A percentile compares a stretch with the other conserved stretches of the same genome.
Evolutionary conservation across 805 yeast species (phyloP).

Genomic region (Spathaspora gorwiae): DNA sequence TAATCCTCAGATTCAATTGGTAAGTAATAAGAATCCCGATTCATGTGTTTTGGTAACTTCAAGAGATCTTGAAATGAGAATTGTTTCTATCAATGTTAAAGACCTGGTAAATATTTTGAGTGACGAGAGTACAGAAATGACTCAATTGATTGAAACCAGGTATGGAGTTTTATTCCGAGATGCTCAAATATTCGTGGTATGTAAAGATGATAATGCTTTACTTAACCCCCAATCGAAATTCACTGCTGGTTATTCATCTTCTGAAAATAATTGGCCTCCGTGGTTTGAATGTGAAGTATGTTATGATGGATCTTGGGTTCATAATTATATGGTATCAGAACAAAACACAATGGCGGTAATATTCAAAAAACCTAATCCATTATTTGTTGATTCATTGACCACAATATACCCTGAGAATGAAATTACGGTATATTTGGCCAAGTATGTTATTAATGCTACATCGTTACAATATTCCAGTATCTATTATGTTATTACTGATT

Average conservation of each 20-base stretch:
- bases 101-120: slow-evolving; percentile 34
- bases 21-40: slow-evolving; percentile 41
- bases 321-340: slow-evolving; percentile 30
- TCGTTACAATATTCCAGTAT: slow-evolving; percentile 36
- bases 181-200: slow-evolving; percentile 50
- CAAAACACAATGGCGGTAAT: slow-evolving; percentile 39
- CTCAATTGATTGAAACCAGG: slow-evolving; percentile 50
- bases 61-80: slow-evolving; percentile 54
- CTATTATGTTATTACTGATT: slow-evolving; percentile 31
- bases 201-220: slow-evolving; percentile 22
- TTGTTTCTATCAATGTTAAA: slow-evolving; percentile 40
- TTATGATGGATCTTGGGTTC: slow-evolving; percentile 39
- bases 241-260: slow-evolving; percentile 52
- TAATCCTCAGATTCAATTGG: slow-evolving; percentile 78
- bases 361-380: slow-evolving; percentile 48
- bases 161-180: slow-evolving; percentile 54
- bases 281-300: slow-evolving; percentile 75
- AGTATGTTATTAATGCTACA: slow-evolving; percentile 35
- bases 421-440: slow-evolving; percentile 29
- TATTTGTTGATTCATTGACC: slow-evolving; percentile 20
- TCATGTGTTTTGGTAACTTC: slow-evolving; percentile 51
- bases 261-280: slow-evolving; percentile 71
- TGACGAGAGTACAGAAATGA: slow-evolving; percentile 26
- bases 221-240: slow-evolving; percentile 38
- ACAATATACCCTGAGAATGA: slow-evolving; percentile 21